A percentile compares a stretch with the other conserved stretches of the same genome.
Conservation (phyloP, 139 green algal species). For the Coelastrella sp. region DNA sequence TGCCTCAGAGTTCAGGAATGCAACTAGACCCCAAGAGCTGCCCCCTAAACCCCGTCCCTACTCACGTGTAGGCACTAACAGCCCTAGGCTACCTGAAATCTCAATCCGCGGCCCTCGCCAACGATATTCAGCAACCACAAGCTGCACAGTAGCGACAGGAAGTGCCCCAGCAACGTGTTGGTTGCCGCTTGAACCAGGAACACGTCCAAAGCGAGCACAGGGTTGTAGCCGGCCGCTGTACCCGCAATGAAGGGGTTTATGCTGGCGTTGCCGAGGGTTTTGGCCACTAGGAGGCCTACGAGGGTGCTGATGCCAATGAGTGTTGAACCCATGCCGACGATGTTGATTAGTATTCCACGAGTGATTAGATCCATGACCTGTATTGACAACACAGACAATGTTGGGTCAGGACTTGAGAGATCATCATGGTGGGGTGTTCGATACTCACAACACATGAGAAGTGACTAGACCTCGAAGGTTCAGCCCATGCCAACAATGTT, state of each 20-base stretch:
- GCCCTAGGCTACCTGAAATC: slow-evolving; percentile 66
- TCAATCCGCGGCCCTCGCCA: slow-evolving; percentile 65
- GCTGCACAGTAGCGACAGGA: slow-evolving; percentile 82
- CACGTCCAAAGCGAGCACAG: slow-evolving; percentile 98
- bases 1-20: too few relatives aligned
- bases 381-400: neutral
- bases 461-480: too few relatives aligned
- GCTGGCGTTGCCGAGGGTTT: slow-evolving; percentile 94
- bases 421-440: neutral
- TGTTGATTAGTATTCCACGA: slow-evolving; percentile 86
- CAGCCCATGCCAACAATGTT: too few relatives aligned
- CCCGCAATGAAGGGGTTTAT: slow-evolving; percentile 91
- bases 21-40: too few relatives aligned
- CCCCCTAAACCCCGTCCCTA: neutral
- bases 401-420: neutral
- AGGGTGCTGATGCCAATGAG: slow-evolving; percentile 80
- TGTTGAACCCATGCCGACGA: slow-evolving; percentile 79
- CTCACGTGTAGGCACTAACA: slow-evolving; percentile 7
- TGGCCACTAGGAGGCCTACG: slow-evolving; percentile 94
- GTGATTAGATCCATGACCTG: slow-evolving; percentile 81
- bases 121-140: slow-evolving; percentile 89
- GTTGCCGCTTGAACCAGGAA: slow-evolving; percentile 96
- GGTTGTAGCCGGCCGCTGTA: slow-evolving; percentile 84
- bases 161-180: slow-evolving; percentile 95
- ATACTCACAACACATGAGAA: too few relatives aligned